Percentiles rank a stretch among this genome's conserved stretches.
Conservation (phyloP, 192 early-diverging fungal species). For the Haplosporangium gracile region DNA sequence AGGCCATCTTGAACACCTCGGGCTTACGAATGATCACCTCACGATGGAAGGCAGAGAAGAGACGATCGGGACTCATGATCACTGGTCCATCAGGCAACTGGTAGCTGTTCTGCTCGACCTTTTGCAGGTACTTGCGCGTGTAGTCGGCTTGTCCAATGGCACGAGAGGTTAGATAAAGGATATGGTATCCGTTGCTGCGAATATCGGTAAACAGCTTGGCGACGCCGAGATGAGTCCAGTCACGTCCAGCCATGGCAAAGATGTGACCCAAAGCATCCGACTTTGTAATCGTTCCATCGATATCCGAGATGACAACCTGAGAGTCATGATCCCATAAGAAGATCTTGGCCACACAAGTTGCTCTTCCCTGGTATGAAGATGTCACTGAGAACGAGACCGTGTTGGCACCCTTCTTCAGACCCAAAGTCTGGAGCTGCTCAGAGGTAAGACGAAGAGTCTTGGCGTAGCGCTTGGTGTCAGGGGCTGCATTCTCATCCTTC, state of each 20-base stretch:
- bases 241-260: conserved; percentile 96
- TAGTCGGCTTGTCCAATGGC: conserved; percentile 96
- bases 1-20: conserved; percentile 97
- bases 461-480: conserved; percentile 69
- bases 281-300: conserved; percentile 99
- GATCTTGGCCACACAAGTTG: conserved; percentile 87
- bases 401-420: conserved; percentile 89
- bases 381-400: conserved; percentile 90
- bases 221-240: conserved; percentile 98
- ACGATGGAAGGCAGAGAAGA: conserved; percentile 92
- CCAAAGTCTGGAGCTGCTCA: conserved; percentile 87
- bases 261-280: conserved; percentile 97
- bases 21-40: conserved; percentile 97
- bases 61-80: conserved; percentile 95
- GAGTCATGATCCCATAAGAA: conserved; percentile 89
- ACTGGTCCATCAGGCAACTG: conserved; percentile 95
- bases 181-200: conserved; percentile 92
- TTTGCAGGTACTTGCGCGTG: conserved; percentile 92
- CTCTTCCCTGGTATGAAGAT: conserved; percentile 80
- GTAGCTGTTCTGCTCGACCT: conserved; percentile 90
- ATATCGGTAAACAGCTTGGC: conserved; percentile 98
- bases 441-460: conserved; percentile 94
- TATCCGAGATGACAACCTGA: conserved; percentile 95
- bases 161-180: conserved; percentile 93
- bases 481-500: conserved; percentile 1